phyloP scores from a whole-genome alignment of 2,329 filamentous ascomycete species.

The Hirsutella minnesotensis region DNA sequence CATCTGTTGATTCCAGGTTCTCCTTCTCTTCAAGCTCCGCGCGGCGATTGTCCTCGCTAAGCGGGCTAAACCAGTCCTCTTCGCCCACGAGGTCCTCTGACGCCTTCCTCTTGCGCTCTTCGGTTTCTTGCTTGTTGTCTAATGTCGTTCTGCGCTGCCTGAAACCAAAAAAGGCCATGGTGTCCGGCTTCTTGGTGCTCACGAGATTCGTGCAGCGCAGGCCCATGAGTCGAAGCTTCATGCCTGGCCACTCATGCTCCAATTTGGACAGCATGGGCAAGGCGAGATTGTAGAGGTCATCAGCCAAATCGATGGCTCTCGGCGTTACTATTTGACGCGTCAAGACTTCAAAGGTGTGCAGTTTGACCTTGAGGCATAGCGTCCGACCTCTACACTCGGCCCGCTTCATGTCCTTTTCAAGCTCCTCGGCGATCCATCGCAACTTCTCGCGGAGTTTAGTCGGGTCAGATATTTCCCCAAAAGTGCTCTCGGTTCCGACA shows the following conservation, averaged over 20 bases:
- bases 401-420: conserved; percentile 72
- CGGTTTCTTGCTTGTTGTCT: conserved; percentile 7
- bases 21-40: neutral
- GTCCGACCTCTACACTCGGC: conserved; percentile 85
- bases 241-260: conserved; percentile 67
- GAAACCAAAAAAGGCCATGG: conserved; percentile 69
- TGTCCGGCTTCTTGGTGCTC: conserved; percentile 69
- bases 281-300: conserved; percentile 73
- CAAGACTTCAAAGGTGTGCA: conserved; percentile 86
- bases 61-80: conserved; percentile 54
- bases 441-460: conserved; percentile 64
- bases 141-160: conserved; percentile 20
- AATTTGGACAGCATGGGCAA: conserved; percentile 76
- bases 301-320: conserved; percentile 57
- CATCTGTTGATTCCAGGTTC: neutral
- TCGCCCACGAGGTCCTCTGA: conserved; percentile 16
- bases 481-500: conserved; percentile 88
- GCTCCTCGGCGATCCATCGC: conserved; percentile 66
- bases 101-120: conserved; percentile 23
- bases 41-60: conserved; percentile 46
- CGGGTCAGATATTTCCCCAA: conserved; percentile 64
- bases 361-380: conserved; percentile 80
- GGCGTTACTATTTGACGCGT: conserved; percentile 70
- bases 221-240: conserved; percentile 79
- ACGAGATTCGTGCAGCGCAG: conserved; percentile 79